Conservation (phyloP, 169 alveolate genomes). For the Haemoproteus tartakovskyi region DNA sequence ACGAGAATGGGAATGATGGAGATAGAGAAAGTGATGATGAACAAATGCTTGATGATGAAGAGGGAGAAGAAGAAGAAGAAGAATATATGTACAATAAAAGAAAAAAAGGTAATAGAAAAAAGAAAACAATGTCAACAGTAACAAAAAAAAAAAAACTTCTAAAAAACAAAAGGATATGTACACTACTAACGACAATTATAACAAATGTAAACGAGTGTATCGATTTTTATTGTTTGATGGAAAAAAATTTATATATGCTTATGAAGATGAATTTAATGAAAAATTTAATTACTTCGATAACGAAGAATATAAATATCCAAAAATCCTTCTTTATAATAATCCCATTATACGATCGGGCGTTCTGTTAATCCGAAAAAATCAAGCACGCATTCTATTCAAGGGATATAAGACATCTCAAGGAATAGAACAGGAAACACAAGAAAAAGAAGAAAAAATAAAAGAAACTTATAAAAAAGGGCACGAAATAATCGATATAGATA, state of each 20-base stretch:
- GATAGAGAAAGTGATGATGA: background rate
- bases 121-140: background rate
- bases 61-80: background rate
- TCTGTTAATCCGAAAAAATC: constrained; percentile 31
- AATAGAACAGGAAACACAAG: too few relatives aligned
- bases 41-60: background rate
- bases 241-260: constrained; percentile 37
- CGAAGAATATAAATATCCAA: constrained; percentile 36
- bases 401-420: too few relatives aligned
- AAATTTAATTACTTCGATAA: constrained; percentile 49
- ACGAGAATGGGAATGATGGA: constrained; percentile 1
- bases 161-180: background rate
- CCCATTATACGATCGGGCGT: constrained; percentile 46
- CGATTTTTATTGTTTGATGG: constrained; percentile 66
- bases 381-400: constrained; percentile 29
- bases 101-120: background rate
- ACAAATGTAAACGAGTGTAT: constrained; percentile 20
- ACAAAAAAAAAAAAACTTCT: constrained; percentile 3
- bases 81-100: background rate
- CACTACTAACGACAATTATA: background rate
- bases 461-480: too few relatives aligned
- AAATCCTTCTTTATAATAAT: constrained; percentile 50
- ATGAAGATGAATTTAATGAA: constrained; percentile 50
- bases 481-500: too few relatives aligned
- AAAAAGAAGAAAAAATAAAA: too few relatives aligned